A percentile compares a stretch with the other conserved stretches of the same genome.
Evolutionary conservation across 2,329 filamentous ascomycete genomes (phyloP).

Genomic region (Corynespora cassiicola): DNA sequence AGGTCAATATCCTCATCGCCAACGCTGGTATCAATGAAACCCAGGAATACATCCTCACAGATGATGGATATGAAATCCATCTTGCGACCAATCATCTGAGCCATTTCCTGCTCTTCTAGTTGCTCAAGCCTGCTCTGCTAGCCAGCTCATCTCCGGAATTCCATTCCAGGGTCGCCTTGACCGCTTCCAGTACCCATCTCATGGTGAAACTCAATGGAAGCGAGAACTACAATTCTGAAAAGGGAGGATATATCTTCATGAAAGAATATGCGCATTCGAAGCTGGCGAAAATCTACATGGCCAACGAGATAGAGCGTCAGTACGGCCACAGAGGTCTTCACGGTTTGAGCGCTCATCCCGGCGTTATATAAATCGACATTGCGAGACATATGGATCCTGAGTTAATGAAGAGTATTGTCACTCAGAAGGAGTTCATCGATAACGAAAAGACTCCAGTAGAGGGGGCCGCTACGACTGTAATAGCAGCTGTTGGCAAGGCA

Average conservation of each 20-base stretch:
- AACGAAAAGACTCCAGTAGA: constrained; percentile 40
- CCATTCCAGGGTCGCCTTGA: constrained; percentile 46
- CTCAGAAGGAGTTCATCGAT: constrained; percentile 8
- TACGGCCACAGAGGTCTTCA: constrained; percentile 55
- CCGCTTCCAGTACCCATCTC: constrained; percentile 46
- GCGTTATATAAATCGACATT: constrained; percentile 13
- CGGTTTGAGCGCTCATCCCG: constrained; percentile 24
- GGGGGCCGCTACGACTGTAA: constrained; percentile 48
- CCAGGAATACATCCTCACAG: constrained; percentile 26
- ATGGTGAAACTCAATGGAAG: constrained; percentile 44
- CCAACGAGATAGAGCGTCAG: constrained; percentile 58
- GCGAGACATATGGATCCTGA: constrained; percentile 2
- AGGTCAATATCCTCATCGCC: constrained; percentile 25
- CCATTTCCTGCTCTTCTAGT: constrained; percentile 51
- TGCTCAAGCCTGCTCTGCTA: constrained; percentile 49
- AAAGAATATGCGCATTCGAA: constrained; percentile 58
- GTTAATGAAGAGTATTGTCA: neutral
- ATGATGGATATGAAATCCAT: constrained; percentile 41
- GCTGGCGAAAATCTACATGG: constrained; percentile 58
- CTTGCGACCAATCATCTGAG: constrained; percentile 55
- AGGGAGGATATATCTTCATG: constrained; percentile 38
- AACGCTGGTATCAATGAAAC: constrained; percentile 36
- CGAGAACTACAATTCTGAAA: constrained; percentile 49
- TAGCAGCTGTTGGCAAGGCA: constrained; percentile 40
- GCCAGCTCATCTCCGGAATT: constrained; percentile 24